These are phyloP conservation scores for Papiliotrema terrestris DNA, from an alignment of 1,284 basidiomycete species.

Conservation along the genomic window DNA sequence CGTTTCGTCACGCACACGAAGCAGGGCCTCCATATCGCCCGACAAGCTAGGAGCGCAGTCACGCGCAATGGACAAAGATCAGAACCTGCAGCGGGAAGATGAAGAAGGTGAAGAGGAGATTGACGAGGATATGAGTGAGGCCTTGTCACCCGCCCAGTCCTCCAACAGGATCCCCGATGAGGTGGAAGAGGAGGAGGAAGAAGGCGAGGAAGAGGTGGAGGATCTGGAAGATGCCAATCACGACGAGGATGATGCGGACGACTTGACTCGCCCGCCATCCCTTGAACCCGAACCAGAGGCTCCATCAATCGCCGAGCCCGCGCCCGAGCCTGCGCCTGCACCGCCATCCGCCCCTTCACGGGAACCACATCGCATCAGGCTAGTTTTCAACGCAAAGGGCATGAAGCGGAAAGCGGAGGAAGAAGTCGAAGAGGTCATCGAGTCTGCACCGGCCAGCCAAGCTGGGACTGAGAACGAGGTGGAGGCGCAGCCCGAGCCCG, in stretches of 20 bases:
- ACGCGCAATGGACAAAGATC: background rate
- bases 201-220: background rate
- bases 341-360: background rate
- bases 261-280: background rate
- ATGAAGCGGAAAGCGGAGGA: slow-evolving; percentile 1
- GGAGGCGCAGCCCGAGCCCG: background rate
- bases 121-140: background rate
- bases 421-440: background rate
- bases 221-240: background rate
- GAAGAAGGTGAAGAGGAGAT: background rate
- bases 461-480: background rate
- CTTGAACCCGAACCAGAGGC: background rate
- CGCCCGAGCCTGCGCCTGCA: too few relatives aligned
- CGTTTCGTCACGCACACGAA: background rate
- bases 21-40: background rate
- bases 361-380: background rate
- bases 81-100: background rate
- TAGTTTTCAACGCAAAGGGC: background rate
- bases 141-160: background rate
- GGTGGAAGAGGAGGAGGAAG: background rate
- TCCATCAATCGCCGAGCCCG: too few relatives aligned
- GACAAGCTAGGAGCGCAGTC: background rate
- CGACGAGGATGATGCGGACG: background rate
- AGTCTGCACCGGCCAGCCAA: background rate
- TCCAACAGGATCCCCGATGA: background rate